These are phyloP conservation scores for Phytophthora litchii DNA, from an alignment of 352 stramenopile species.

Conservation along the genomic window DNA sequence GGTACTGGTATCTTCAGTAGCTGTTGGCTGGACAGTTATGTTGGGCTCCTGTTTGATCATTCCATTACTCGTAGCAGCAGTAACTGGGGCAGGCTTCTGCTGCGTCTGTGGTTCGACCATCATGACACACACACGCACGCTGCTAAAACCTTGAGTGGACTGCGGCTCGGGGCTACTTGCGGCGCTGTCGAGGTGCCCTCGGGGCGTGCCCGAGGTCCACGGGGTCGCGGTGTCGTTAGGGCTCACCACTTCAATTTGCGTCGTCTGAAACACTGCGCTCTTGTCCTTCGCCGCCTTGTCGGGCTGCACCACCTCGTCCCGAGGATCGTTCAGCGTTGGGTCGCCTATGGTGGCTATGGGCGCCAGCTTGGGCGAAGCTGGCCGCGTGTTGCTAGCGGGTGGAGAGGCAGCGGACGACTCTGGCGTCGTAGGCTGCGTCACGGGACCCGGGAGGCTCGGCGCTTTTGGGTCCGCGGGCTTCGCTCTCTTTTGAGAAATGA, in stretches of 20 bases:
- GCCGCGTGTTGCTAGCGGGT: constrained; percentile 5
- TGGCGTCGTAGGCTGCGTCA: constrained; percentile 6
- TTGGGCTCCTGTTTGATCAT: constrained; percentile 29
- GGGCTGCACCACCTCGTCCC: constrained; percentile 42
- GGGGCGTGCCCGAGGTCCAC: constrained; percentile 51
- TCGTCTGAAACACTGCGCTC: constrained; percentile 41
- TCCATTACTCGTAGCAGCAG: constrained; percentile 8
- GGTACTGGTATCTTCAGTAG: constrained; percentile 4
- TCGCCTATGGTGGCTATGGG: constrained; percentile 51
- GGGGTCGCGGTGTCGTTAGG: constrained; percentile 45
- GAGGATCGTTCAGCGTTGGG: constrained; percentile 39
- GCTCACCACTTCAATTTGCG: constrained; percentile 61
- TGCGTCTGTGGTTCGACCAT: constrained; percentile 60
- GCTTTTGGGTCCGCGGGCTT: constrained; percentile 31
- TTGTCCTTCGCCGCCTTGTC: constrained; percentile 36
- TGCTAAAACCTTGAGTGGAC: constrained; percentile 22
- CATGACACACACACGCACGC: constrained; percentile 69
- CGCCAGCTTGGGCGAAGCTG: constrained; percentile 27
- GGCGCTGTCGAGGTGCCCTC: constrained; percentile 32
- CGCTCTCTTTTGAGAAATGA: constrained; percentile 65
- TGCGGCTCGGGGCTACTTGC: constrained; percentile 6
- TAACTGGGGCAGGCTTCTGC: constrained; percentile 29
- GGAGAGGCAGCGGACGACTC: constrained; percentile 3
- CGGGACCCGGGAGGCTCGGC: constrained; percentile 2
- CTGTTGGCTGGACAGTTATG: neutral